phyloP scores from a whole-genome alignment of 306 rosid genomes.

The Dalbergia cultrata region DNA sequence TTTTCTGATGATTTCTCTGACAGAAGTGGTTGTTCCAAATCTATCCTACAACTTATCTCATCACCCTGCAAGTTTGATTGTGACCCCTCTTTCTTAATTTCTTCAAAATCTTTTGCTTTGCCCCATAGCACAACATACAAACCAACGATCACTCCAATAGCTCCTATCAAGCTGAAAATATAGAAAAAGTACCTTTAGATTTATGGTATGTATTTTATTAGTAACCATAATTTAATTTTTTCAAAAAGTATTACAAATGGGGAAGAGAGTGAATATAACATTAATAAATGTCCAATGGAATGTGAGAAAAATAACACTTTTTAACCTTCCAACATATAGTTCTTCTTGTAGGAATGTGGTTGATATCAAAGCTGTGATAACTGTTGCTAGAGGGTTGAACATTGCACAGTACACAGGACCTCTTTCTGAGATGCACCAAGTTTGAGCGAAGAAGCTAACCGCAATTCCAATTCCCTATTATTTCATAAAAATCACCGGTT shows the following conservation, averaged over 20 bases:
- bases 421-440: slow-evolving; percentile 73
- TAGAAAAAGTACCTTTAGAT: background rate
- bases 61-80: slow-evolving; percentile 38
- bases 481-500: background rate
- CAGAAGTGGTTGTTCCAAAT: slow-evolving; percentile 68
- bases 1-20: slow-evolving; percentile 41
- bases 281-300: background rate
- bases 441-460: slow-evolving; percentile 62
- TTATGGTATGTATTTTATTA: background rate
- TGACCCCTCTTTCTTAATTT: slow-evolving; percentile 37
- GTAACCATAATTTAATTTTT: background rate
- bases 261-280: background rate
- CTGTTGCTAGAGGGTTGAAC: slow-evolving; percentile 77
- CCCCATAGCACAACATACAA: slow-evolving; percentile 79
- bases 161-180: slow-evolving; percentile 70
- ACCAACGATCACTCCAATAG: slow-evolving; percentile 63
- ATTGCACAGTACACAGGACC: slow-evolving; percentile 76
- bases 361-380: slow-evolving; percentile 63
- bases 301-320: background rate
- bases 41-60: slow-evolving; percentile 32
- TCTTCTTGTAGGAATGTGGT: slow-evolving; percentile 63
- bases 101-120: slow-evolving; percentile 65
- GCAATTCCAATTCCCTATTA: slow-evolving; percentile 72
- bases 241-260: background rate
- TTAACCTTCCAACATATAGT: slow-evolving; percentile 71